Evolutionary conservation across 2,329 filamentous ascomycete species (phyloP).

Genomic region (Curvularia lunata): DNA sequence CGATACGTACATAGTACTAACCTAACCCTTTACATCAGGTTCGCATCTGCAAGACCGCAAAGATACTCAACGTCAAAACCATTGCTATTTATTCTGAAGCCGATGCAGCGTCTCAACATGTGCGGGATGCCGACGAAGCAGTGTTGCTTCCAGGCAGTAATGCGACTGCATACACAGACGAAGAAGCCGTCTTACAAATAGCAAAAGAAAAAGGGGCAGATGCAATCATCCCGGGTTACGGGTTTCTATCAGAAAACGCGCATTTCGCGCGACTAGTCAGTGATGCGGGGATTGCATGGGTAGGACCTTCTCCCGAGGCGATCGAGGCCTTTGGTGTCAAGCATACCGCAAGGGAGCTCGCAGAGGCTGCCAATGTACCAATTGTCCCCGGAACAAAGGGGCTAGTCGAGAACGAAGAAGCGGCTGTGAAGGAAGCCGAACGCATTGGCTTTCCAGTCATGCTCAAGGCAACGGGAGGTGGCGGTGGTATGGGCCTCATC

Average conservation of each 20-base stretch:
- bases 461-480: constrained; percentile 66
- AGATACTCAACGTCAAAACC: constrained; percentile 57
- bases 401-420: constrained; percentile 50
- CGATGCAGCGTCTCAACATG: constrained; percentile 63
- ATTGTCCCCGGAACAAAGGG: constrained; percentile 62
- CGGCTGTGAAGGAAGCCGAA: constrained; percentile 53
- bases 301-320: constrained; percentile 61
- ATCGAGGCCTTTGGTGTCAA: constrained; percentile 66
- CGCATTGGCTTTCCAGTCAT: constrained; percentile 60
- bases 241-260: constrained; percentile 69
- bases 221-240: constrained; percentile 71
- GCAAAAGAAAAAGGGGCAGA: constrained; percentile 59
- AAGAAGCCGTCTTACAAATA: constrained; percentile 58
- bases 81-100: constrained; percentile 65
- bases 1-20: constrained; percentile 17
- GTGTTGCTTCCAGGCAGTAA: constrained; percentile 57
- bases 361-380: constrained; percentile 59
- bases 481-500: constrained; percentile 62
- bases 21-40: constrained; percentile 35
- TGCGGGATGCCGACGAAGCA: constrained; percentile 61
- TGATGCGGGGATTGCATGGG: constrained; percentile 63
- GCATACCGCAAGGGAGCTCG: constrained; percentile 62
- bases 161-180: constrained; percentile 59
- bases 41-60: constrained; percentile 60
- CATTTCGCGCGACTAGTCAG: constrained; percentile 63